Base-by-base conservation (phyloP, 805 yeast genomes). In the Starmerella floricola region DNA sequence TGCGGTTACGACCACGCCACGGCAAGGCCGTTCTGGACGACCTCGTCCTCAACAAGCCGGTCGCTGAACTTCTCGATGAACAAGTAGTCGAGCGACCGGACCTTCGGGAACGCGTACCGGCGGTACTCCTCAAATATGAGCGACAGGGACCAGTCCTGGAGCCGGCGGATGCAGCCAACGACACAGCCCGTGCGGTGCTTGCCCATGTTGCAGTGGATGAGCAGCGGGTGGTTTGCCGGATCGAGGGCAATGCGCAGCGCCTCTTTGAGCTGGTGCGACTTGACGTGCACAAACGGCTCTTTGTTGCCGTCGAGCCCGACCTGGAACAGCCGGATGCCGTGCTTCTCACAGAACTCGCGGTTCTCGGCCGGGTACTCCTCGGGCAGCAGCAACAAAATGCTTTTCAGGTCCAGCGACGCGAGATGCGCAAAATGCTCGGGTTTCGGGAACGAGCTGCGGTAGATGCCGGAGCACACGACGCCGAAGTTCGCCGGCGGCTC, bases 181-280 rank as follows among this genome's bases (percentile, higher is more conserved):
- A 91, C 67, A 60, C 97, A 91, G 0, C 98, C 98, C 0, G 98
- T 91, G 52, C 98, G 70, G 60, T 91, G 98, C 47, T 88, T 91
- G 10, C 98, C 98, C 45, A 95, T 67, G 62, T 91, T 91, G 63
- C 98, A 91, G 61, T 91, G 98, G 34, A 91, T 83, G 49, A 91
- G 65, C 11, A 91, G 67, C 2, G 98, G 98, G 45, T 86, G 97
- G 61, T 91, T 88, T 18, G 59, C 76, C 0, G 96, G 95, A 55
- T 91, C 70, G 13, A 85, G 60, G 12, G 85, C 83, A 27, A 86
- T 79, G 56, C 79, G 77, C 49, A 88, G 65, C 0, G 96, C 95
- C 45, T 75, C 73, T 1, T 87, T 79, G 24, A 91, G 74, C 30
- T 80, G 66, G 28, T 76, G 78, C 3, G 71, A 69, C 6, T 78